A percentile compares a stretch with the other conserved stretches of the same genome.
phyloP scores from a whole-genome alignment of 192 early-diverging fungal species.

The Phycomyces blakesleeanus region DNA sequence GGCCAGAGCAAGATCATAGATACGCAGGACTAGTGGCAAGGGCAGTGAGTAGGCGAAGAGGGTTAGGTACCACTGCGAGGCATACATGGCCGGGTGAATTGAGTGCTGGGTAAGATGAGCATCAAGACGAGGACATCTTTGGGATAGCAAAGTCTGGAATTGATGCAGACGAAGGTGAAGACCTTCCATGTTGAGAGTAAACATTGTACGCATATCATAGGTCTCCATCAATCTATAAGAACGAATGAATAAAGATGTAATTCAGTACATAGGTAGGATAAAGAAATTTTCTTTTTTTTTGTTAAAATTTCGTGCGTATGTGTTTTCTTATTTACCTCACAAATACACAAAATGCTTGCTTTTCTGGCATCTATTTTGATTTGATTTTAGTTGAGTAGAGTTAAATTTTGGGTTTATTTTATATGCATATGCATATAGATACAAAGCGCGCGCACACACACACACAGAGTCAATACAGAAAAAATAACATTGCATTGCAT shows the following conservation, averaged over 20 bases:
- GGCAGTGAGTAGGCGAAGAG: conserved; percentile 93
- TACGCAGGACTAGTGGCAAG: conserved; percentile 77
- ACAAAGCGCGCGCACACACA: not conserved
- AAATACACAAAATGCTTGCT: conserved; percentile 89
- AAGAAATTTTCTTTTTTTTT: not conserved
- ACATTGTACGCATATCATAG: conserved; percentile 87
- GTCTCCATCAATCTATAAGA: conserved; percentile 87
- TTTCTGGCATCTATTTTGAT: conserved; percentile 79
- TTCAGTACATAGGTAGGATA: too few species aligned
- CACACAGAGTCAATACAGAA: not conserved
- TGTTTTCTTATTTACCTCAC: conserved; percentile 45
- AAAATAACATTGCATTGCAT: not conserved
- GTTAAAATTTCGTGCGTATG: not conserved
- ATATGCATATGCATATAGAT: too few species aligned
- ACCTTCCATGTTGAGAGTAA: conserved; percentile 88
- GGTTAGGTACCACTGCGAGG: conserved; percentile 94
- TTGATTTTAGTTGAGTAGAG: too few species aligned
- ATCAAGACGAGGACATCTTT: conserved; percentile 69
- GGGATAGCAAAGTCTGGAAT: conserved; percentile 72
- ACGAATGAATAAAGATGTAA: too few species aligned
- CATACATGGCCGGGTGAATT: conserved; percentile 85
- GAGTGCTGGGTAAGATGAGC: conserved; percentile 71
- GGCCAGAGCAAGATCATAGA: conserved; percentile 84
- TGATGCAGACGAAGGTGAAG: conserved; percentile 86
- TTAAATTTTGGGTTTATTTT: too few species aligned